Percentiles rank a stretch among this genome's conserved stretches.
Evolutionary conservation across 768 basidiomycete species (phyloP).

Genomic region (Amanita muscaria): DNA sequence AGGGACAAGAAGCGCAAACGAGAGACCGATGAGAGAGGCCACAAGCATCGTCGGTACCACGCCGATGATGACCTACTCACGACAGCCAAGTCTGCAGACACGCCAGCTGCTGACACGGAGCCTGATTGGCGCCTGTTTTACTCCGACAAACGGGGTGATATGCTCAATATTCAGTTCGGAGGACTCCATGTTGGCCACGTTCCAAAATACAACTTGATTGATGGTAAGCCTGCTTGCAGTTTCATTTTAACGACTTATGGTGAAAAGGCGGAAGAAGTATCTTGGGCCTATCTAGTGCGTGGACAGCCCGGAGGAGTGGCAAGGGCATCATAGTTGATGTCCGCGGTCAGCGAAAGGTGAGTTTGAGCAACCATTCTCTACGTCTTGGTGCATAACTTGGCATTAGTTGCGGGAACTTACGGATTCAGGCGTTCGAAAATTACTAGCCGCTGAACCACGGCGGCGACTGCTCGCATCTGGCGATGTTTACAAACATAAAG

Average conservation of each 20-base stretch:
- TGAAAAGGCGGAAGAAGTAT: conserved; percentile 50
- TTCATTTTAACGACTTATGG: conserved; percentile 38
- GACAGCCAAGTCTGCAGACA: conserved; percentile 22
- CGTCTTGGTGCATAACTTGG: conserved; percentile 6
- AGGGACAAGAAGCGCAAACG: conserved; percentile 18
- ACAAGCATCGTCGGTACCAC: conserved; percentile 14
- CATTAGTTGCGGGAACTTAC: conserved; percentile 42
- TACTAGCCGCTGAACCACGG: conserved; percentile 45
- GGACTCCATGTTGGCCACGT: conserved; percentile 50
- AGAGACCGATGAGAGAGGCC: conserved; percentile 16
- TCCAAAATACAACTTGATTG: conserved; percentile 54
- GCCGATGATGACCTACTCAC: conserved; percentile 17
- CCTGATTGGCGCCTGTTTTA: conserved; percentile 30
- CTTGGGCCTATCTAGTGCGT: conserved; percentile 48
- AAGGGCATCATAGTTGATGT: conserved; percentile 53
- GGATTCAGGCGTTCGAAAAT: conserved; percentile 44
- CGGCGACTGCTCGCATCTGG: conserved; percentile 35
- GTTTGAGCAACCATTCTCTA: conserved; percentile 7
- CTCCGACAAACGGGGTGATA: conserved; percentile 61
- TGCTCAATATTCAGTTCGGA: conserved; percentile 60
- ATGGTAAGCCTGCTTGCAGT: conserved; percentile 34
- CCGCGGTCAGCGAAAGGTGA: conserved; percentile 35
- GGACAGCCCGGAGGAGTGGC: conserved; percentile 35
- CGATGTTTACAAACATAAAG: conserved; percentile 41
- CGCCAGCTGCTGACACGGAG: neutral